A percentile compares a stretch with the other conserved stretches of the same genome.
These are phyloP conservation scores for Ogataea ramenticola DNA, from an alignment of 805 yeast species.

Conservation along the genomic window DNA sequence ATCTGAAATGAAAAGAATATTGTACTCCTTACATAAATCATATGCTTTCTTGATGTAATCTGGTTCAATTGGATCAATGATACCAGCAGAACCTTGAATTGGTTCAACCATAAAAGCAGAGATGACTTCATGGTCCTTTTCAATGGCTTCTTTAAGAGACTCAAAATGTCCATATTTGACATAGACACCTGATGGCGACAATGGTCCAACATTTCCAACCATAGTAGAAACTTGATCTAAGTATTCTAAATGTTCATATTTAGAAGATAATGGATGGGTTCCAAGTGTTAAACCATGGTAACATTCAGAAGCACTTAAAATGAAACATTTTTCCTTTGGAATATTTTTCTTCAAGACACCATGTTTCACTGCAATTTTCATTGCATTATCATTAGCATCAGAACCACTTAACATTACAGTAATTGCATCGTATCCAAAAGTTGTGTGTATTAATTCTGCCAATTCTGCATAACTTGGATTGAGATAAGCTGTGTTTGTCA, in stretches of 20 bases:
- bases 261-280: constrained; percentile 71
- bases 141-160: constrained; percentile 62
- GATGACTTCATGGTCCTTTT: constrained; percentile 78
- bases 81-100: constrained; percentile 83
- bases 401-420: constrained; percentile 66
- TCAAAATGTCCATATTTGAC: constrained; percentile 39
- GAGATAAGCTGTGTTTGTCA: constrained; percentile 51
- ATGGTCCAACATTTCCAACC: constrained; percentile 89
- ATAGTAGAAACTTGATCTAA: neutral
- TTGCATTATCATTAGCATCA: constrained; percentile 84
- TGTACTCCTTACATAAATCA: constrained; percentile 62
- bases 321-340: constrained; percentile 52
- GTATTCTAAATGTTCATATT: neutral
- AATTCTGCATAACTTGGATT: constrained; percentile 37
- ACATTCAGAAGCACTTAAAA: constrained; percentile 77
- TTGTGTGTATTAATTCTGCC: constrained; percentile 41
- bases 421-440: neutral
- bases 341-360: constrained; percentile 50
- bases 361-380: constrained; percentile 81
- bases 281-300: constrained; percentile 98
- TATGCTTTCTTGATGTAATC: constrained; percentile 68
- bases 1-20: constrained; percentile 68
- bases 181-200: constrained; percentile 49
- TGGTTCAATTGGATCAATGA: neutral
- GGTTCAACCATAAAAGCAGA: constrained; percentile 92